These are phyloP conservation scores for Neopestalotiopsis rosae DNA, from an alignment of 2,329 filamentous ascomycete genomes.

Conservation along the genomic window DNA sequence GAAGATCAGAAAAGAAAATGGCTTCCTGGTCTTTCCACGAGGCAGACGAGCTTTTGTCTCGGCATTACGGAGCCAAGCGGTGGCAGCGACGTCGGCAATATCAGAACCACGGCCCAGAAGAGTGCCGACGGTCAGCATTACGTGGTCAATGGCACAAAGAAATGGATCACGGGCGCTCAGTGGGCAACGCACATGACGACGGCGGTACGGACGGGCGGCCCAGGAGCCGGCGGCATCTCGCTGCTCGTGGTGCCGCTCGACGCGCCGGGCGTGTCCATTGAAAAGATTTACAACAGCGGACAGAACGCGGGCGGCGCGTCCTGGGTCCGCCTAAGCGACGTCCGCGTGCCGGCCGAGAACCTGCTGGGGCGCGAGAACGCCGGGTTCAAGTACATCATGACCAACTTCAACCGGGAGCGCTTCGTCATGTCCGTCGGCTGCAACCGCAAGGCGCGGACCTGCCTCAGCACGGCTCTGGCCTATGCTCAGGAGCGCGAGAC, in stretches of 20 bases:
- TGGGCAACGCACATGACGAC: slow-evolving; percentile 68
- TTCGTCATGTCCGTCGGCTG: slow-evolving; percentile 59
- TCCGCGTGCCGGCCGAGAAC: slow-evolving; percentile 56
- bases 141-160: slow-evolving; percentile 67
- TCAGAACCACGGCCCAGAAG: slow-evolving; percentile 60
- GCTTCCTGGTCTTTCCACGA: slow-evolving; percentile 53
- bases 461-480: slow-evolving; percentile 52
- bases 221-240: slow-evolving; percentile 57
- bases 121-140: slow-evolving; percentile 52
- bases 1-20: slow-evolving; percentile 32
- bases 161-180: slow-evolving; percentile 68
- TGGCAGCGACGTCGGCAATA: slow-evolving; percentile 67
- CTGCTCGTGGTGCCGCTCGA: slow-evolving; percentile 59
- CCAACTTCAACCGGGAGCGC: slow-evolving; percentile 61
- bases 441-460: slow-evolving; percentile 61
- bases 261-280: slow-evolving; percentile 50
- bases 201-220: slow-evolving; percentile 62
- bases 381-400: slow-evolving; percentile 49
- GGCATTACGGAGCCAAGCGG: slow-evolving; percentile 37
- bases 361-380: slow-evolving; percentile 57
- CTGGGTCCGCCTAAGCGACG: slow-evolving; percentile 58
- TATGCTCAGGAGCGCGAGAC: slow-evolving; percentile 57
- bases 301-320: slow-evolving; percentile 68
- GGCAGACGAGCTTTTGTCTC: slow-evolving; percentile 43
- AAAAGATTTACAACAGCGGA: slow-evolving; percentile 66